Evolutionary conservation across 176 grass and related monocot species (phyloP).

Genomic region (Phragmites australis): DNA sequence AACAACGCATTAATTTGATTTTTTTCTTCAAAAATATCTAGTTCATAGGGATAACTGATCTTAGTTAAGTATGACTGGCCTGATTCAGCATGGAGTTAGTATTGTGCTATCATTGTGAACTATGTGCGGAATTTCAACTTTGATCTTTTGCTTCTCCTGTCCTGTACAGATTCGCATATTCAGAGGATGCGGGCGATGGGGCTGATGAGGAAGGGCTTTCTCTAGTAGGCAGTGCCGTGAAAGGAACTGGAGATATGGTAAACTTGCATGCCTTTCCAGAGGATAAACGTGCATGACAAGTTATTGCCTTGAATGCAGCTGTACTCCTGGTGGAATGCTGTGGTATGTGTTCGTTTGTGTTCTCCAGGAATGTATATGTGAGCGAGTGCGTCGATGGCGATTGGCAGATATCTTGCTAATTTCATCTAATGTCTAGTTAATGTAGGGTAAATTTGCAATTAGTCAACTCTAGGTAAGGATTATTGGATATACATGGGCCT

Average conservation of each 20-base stretch:
- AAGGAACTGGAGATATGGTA: conserved; percentile 86
- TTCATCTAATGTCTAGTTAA: neutral
- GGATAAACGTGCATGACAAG: conserved; percentile 82
- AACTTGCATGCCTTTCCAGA: conserved; percentile 87
- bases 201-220: conserved; percentile 89
- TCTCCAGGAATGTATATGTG: neutral
- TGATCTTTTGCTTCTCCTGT: conserved; percentile 17
- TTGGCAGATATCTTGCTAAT: neutral
- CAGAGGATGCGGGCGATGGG: conserved; percentile 83
- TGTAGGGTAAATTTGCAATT: conserved; percentile 4
- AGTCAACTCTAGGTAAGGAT: conserved; percentile 14
- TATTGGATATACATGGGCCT: neutral
- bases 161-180: conserved; percentile 80
- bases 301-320: conserved; percentile 30
- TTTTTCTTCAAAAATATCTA: neutral
- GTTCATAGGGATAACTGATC: neutral
- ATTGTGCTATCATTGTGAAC: neutral
- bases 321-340: conserved; percentile 46
- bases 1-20: neutral
- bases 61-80: neutral
- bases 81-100: neutral
- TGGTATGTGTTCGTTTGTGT: conserved; percentile 49
- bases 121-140: neutral
- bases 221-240: conserved; percentile 68
- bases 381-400: neutral